Conservation (phyloP, 148 eudicot species). For the Chenopodium formosanum region DNA sequence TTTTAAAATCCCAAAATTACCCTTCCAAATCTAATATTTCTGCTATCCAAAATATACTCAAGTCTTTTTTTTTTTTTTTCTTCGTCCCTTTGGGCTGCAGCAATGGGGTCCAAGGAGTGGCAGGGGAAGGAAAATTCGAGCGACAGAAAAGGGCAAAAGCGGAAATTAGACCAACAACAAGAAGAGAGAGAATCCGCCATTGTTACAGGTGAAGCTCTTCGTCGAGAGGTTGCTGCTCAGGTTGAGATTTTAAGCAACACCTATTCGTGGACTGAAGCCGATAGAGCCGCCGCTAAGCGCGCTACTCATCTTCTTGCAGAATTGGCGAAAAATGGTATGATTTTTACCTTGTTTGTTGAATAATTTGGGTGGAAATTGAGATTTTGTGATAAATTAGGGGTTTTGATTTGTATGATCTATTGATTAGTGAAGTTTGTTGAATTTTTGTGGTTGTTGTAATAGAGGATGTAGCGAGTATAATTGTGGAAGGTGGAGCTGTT, state of each 20-base stretch:
- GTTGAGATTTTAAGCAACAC: constrained; percentile 30
- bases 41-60: neutral
- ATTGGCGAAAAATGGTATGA: constrained; percentile 69
- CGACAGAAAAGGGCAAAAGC: constrained; percentile 53
- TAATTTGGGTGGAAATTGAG: neutral
- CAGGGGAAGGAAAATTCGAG: constrained; percentile 38
- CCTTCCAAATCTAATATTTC: neutral
- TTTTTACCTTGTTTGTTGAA: neutral
- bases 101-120: constrained; percentile 43
- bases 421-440: constrained; percentile 6
- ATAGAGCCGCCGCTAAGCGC: constrained; percentile 45
- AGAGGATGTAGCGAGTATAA: constrained; percentile 64
- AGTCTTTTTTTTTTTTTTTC: constrained; percentile 8
- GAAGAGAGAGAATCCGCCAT: constrained; percentile 23
- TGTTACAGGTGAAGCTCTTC: constrained; percentile 23
- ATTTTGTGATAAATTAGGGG: constrained; percentile 5
- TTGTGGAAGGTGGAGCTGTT: constrained; percentile 77
- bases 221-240: constrained; percentile 36
- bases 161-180: constrained; percentile 44
- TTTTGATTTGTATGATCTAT: neutral
- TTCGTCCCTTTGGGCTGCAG: constrained; percentile 1
- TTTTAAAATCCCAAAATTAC: neutral
- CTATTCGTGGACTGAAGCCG: constrained; percentile 44
- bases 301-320: constrained; percentile 59
- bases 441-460: neutral